A percentile compares a stretch with the other conserved stretches of the same genome.
Evolutionary conservation across 164 flowering plant species (phyloP).

Genomic region (Vitis amurensis): DNA sequence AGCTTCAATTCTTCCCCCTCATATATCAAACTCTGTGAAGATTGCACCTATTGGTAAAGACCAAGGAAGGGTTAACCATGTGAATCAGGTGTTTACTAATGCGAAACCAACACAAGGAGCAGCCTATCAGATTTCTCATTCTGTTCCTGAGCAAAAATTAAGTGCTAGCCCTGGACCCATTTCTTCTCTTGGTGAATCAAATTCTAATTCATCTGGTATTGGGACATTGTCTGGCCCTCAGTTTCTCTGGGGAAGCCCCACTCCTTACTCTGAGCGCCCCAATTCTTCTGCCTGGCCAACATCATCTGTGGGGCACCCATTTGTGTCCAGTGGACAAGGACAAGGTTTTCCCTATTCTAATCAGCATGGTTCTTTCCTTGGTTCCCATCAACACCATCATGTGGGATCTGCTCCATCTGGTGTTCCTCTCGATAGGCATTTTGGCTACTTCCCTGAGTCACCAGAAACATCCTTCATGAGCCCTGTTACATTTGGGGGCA

Average conservation of each 20-base stretch:
- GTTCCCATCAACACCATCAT: constrained; percentile 62
- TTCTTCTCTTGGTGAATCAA: constrained; percentile 57
- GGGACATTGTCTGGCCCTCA: constrained; percentile 81
- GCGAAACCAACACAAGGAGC: constrained; percentile 35
- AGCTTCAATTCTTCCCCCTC: constrained; percentile 70
- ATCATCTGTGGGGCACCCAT: constrained; percentile 46
- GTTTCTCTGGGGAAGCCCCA: constrained; percentile 94
- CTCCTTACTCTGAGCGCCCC: constrained; percentile 50
- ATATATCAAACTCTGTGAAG: constrained; percentile 52
- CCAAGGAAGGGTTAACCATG: constrained; percentile 43
- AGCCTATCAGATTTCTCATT: constrained; percentile 49
- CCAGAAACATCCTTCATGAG: constrained; percentile 64
- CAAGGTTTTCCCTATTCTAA: constrained; percentile 50
- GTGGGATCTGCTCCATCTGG: constrained; percentile 99
- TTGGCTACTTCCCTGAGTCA: constrained; percentile 70
- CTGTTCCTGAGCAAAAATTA: constrained; percentile 56
- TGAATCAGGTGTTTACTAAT: constrained; percentile 37
- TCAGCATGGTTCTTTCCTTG: constrained; percentile 45
- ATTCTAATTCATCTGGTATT: constrained; percentile 54
- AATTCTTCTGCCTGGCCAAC: constrained; percentile 65
- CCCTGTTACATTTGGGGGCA: constrained; percentile 46
- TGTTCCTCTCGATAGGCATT: constrained; percentile 62
- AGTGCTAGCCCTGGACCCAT: constrained; percentile 48
- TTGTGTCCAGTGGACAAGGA: constrained; percentile 44
- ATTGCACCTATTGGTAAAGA: constrained; percentile 81